phyloP scores from a whole-genome alignment of 140 eudicot genomes.

The Ambrosia hybrid region DNA sequence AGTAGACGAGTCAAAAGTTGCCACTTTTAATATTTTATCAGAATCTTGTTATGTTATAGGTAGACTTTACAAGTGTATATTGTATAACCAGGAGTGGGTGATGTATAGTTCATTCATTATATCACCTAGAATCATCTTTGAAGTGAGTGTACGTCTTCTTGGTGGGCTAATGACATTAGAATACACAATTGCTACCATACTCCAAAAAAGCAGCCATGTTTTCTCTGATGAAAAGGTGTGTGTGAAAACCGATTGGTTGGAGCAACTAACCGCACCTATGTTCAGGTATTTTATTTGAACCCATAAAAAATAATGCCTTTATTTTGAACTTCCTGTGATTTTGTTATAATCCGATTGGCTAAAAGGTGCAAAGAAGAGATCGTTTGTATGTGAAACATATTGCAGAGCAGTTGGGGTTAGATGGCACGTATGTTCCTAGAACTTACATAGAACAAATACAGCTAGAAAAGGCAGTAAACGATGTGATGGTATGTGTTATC shows the following conservation, averaged over 20 bases:
- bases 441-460: conserved; percentile 98
- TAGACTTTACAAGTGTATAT: conserved; percentile 1
- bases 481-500: conserved; percentile 68
- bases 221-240: conserved; percentile 74
- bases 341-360: conserved; percentile 11
- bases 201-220: conserved; percentile 86
- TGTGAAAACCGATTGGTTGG: conserved; percentile 90
- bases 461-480: conserved; percentile 76
- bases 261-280: conserved; percentile 86
- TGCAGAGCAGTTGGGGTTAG: conserved; percentile 83
- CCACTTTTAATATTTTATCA: background rate
- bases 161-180: conserved; percentile 96
- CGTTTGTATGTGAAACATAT: conserved; percentile 69
- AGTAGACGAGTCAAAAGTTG: background rate
- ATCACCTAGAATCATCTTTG: conserved; percentile 92
- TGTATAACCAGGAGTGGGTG: conserved; percentile 80
- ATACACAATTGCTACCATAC: conserved; percentile 88
- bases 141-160: conserved; percentile 90
- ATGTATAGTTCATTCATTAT: conserved; percentile 89
- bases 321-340: conserved; percentile 12
- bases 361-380: conserved; percentile 94
- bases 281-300: conserved; percentile 56
- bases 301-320: background rate
- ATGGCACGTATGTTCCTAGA: conserved; percentile 90
- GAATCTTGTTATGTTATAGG: conserved; percentile 8